Evolutionary conservation across 2,329 filamentous ascomycete genomes (phyloP).

Genomic region (Orbilia ellipsospora): DNA sequence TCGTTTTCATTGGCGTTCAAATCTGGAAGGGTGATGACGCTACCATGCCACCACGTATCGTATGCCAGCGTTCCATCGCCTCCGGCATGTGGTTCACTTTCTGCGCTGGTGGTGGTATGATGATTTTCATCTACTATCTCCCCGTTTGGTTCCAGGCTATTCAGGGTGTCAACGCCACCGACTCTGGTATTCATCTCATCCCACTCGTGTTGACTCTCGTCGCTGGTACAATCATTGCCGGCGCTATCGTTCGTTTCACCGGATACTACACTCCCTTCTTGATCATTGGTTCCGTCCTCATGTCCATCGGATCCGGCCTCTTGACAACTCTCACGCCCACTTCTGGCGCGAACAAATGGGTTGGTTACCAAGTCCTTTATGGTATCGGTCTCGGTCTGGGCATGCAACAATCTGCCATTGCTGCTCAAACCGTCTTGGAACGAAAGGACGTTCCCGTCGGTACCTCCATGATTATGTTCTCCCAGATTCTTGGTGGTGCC

Average conservation of each 20-base stretch:
- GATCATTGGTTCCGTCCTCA: slow-evolving; percentile 67
- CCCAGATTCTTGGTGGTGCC: slow-evolving; percentile 71
- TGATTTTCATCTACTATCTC: slow-evolving; percentile 69
- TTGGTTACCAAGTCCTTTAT: slow-evolving; percentile 62
- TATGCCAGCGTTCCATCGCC: slow-evolving; percentile 69
- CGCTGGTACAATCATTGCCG: slow-evolving; percentile 66
- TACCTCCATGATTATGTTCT: slow-evolving; percentile 70
- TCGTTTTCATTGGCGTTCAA: slow-evolving; percentile 68
- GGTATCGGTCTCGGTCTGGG: slow-evolving; percentile 70
- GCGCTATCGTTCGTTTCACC: slow-evolving; percentile 66
- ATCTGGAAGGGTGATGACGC: slow-evolving; percentile 65
- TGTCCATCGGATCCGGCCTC: slow-evolving; percentile 68
- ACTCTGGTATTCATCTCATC: slow-evolving; percentile 69
- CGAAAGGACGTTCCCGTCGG: slow-evolving; percentile 69
- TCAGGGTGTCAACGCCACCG: slow-evolving; percentile 66
- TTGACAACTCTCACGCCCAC: slow-evolving; percentile 66
- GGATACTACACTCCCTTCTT: slow-evolving; percentile 73
- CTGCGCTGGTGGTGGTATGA: slow-evolving; percentile 66
- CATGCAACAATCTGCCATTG: slow-evolving; percentile 70
- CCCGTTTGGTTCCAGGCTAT: slow-evolving; percentile 70
- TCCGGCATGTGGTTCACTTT: slow-evolving; percentile 66
- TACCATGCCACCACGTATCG: slow-evolving; percentile 69
- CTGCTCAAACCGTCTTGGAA: slow-evolving; percentile 69
- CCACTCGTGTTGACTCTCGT: slow-evolving; percentile 68
- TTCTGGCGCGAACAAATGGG: slow-evolving; percentile 65